Evolutionary conservation across 2,329 filamentous ascomycete genomes (phyloP), one percentile per base, ranked within the genome.

Genomic region (Ophiostoma australiae): DNA sequence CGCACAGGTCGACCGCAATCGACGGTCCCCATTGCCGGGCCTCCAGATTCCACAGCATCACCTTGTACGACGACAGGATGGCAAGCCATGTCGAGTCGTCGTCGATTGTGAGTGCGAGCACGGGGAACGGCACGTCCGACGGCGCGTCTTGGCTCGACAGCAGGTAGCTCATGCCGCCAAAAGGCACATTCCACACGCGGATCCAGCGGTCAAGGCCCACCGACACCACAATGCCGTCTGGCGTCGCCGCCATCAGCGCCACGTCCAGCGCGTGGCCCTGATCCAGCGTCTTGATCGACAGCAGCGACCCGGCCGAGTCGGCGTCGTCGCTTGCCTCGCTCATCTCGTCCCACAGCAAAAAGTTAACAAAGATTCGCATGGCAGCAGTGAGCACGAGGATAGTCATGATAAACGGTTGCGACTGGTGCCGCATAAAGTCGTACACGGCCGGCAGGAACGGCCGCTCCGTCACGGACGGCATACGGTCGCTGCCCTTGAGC

Each of bases 301-400:
- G 79, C 0, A 85, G 79, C 0, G 86, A 82, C 31, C 82, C 80
- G 39, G 83, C 27, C 15, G 23, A n/a, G 44, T 41, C 66, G n/a
- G 35, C 3, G 20, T 10, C 2, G 68, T 68, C 66, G 41, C 84
- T 82, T 5, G 83, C 80, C 10, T 84, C 81, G 7, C 80, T 80
- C 23, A 37, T 1, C 10, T 82, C 17, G 80, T 80, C 27, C 69
- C 70, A 73, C 0, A 94, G 81, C 6, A 94, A 82, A 75, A 91
- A 91, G 73, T 89, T 92, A 82, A 92, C 91, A 8, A 94, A 82
- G 8, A 93, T 79, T 1, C 88, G 87, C 35, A 94, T 85, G 23
- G 86, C 86, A 10, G 88, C 88, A 20, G 90, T 81, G 2, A 89
- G 79, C 31, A 91, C 83, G 0, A 92, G 78, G 3, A 92, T 81